Conservation (phyloP, 2,329 filamentous ascomycete genomes). For the Neofusicoccum umdonicola region DNA sequence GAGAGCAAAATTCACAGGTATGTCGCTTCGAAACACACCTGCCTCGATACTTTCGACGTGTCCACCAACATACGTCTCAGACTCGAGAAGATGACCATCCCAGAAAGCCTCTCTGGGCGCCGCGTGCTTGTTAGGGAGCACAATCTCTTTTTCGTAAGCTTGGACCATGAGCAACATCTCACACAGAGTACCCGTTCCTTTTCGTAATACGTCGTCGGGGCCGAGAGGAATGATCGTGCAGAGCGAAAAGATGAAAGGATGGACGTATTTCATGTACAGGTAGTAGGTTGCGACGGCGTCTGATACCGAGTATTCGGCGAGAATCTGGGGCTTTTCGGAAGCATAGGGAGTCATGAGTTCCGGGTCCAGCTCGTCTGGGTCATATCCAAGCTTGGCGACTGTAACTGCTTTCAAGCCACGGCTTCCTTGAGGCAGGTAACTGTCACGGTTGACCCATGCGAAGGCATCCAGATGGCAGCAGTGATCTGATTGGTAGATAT, state of each 20-base stretch:
- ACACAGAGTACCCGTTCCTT: constrained; percentile 96
- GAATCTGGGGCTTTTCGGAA: constrained; percentile 82
- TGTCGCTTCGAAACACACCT: constrained; percentile 93
- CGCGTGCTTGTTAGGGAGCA: constrained; percentile 93
- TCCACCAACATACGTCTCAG: constrained; percentile 95
- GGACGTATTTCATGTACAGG: constrained; percentile 99
- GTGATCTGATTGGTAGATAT: constrained; percentile 94
- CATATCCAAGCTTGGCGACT: constrained; percentile 95
- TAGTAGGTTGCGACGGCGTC: constrained; percentile 99
- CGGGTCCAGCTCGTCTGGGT: constrained; percentile 95
- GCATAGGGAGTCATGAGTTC: constrained; percentile 93
- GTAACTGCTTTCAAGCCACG: constrained; percentile 97
- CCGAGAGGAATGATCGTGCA: constrained; percentile 94
- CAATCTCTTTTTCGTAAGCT: constrained; percentile 86
- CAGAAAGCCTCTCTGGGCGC: constrained; percentile 90
- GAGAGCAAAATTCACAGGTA: constrained; percentile 90
- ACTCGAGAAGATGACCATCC: constrained; percentile 93
- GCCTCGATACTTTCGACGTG: constrained; percentile 99
- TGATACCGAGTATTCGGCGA: constrained; percentile 97
- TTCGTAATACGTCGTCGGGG: constrained; percentile 87
- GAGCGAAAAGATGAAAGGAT: constrained; percentile 97
- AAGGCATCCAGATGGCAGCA: constrained; percentile 99
- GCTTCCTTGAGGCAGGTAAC: constrained; percentile 94
- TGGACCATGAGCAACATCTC: constrained; percentile 99
- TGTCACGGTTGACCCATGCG: constrained; percentile 98